Evolutionary conservation across 192 early-diverging fungal genomes (phyloP).

Genomic region (Rhizophlyctis rosea): DNA sequence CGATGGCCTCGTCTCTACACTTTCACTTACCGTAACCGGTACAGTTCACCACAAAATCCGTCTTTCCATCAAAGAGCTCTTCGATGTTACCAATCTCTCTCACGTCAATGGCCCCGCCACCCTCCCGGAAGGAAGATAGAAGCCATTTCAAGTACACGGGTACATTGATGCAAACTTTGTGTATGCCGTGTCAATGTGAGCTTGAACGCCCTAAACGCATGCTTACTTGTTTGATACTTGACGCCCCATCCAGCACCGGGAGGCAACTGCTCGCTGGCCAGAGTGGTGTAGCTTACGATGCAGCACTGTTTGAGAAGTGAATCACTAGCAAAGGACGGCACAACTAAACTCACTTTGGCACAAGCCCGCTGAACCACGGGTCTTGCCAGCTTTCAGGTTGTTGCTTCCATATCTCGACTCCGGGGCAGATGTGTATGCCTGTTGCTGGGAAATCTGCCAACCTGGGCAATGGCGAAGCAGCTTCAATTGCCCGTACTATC

Average conservation of each 20-base stretch:
- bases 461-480: slow-evolving; percentile 28
- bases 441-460: too few relatives aligned
- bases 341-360: slow-evolving; percentile 41
- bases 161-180: slow-evolving; percentile 57
- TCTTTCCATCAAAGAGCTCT: slow-evolving; percentile 42
- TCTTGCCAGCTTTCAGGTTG: slow-evolving; percentile 47
- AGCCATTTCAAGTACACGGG: slow-evolving; percentile 68
- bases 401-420: slow-evolving; percentile 57
- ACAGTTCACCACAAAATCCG: slow-evolving; percentile 74
- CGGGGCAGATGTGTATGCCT: too few relatives aligned
- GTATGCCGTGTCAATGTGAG: background rate
- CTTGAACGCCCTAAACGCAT: background rate
- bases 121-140: slow-evolving; percentile 40
- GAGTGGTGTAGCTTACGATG: too few relatives aligned
- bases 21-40: slow-evolving; percentile 60
- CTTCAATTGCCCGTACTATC: slow-evolving; percentile 6
- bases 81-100: slow-evolving; percentile 37
- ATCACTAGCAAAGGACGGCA: too few relatives aligned
- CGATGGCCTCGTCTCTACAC: too few relatives aligned
- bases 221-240: background rate
- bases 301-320: too few relatives aligned
- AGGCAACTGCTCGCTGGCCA: background rate
- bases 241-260: background rate
- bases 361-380: slow-evolving; percentile 62
- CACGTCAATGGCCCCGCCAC: slow-evolving; percentile 51